phyloP scores from a whole-genome alignment of 495 filamentous ascomycete species.

The Penicillium dipodomyicola region DNA sequence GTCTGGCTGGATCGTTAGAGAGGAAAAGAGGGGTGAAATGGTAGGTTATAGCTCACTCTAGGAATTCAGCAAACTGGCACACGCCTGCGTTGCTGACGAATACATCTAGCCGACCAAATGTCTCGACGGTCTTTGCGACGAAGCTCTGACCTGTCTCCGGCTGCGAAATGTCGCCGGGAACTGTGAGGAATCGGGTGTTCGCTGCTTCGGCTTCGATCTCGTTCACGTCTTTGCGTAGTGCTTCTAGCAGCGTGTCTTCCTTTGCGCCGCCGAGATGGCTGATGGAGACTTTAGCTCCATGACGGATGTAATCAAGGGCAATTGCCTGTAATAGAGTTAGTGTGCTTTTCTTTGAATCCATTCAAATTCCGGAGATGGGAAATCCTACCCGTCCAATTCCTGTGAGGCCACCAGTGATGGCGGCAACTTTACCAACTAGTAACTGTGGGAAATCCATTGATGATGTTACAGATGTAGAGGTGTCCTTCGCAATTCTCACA shows the following conservation, averaged over 20 bases:
- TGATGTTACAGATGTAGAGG: not conserved
- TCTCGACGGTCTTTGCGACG: conserved; percentile 53
- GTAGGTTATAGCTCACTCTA: conserved; percentile 49
- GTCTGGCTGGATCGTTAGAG: conserved; percentile 27
- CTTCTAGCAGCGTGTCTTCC: conserved; percentile 52
- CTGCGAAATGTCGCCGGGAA: conserved; percentile 65
- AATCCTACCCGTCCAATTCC: conserved; percentile 62
- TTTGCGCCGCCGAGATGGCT: conserved; percentile 64
- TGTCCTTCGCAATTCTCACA: not conserved
- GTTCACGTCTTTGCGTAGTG: conserved; percentile 51
- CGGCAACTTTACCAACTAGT: conserved; percentile 65
- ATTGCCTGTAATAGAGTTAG: conserved; percentile 48
- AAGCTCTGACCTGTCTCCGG: conserved; percentile 60
- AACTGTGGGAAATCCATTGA: conserved; percentile 47
- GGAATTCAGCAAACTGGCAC: conserved; percentile 78
- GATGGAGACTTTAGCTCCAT: conserved; percentile 66
- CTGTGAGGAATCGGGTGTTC: conserved; percentile 49
- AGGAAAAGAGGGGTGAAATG: not conserved
- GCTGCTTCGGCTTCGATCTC: conserved; percentile 45
- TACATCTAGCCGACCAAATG: conserved; percentile 66
- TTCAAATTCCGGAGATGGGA: not conserved
- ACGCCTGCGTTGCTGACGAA: conserved; percentile 89
- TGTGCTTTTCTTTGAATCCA: not conserved
- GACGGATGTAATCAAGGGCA: conserved; percentile 64
- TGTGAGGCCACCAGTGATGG: conserved; percentile 73